These are phyloP conservation scores for Lipomyces yamanashiensis DNA, from an alignment of 805 yeast species.

Conservation along the genomic window DNA sequence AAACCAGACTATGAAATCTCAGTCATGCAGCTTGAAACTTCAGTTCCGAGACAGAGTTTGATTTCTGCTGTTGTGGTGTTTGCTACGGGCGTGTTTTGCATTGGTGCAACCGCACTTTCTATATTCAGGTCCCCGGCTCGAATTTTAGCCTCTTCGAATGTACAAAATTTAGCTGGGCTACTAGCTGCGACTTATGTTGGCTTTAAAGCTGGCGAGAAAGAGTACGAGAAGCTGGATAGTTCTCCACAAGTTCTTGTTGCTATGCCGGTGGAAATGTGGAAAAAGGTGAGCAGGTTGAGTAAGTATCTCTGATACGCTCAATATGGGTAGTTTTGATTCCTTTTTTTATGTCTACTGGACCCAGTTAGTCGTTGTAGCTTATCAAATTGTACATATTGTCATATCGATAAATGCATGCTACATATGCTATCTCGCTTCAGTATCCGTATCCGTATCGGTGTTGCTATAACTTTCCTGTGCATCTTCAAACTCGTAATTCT, in stretches of 20 bases:
- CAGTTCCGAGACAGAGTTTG: neutral
- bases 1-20: too few species aligned
- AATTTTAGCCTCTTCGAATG: neutral
- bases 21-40: neutral
- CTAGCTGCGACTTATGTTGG: neutral
- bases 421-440: too few species aligned
- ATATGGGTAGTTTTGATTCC: too few species aligned
- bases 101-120: neutral
- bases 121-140: neutral
- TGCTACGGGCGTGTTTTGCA: neutral
- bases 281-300: neutral
- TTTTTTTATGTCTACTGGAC: too few species aligned
- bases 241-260: neutral
- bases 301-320: too few species aligned
- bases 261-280: neutral
- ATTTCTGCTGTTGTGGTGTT: neutral
- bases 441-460: too few species aligned
- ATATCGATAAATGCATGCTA: too few species aligned
- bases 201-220: neutral
- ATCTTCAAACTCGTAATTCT: conserved; percentile 3
- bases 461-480: neutral
- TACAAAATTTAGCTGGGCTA: neutral
- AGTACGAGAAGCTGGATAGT: neutral
- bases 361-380: too few species aligned
- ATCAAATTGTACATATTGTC: too few species aligned